Evolutionary conservation across 306 rosid species (phyloP).

Genomic region (Cicer arietinum): DNA sequence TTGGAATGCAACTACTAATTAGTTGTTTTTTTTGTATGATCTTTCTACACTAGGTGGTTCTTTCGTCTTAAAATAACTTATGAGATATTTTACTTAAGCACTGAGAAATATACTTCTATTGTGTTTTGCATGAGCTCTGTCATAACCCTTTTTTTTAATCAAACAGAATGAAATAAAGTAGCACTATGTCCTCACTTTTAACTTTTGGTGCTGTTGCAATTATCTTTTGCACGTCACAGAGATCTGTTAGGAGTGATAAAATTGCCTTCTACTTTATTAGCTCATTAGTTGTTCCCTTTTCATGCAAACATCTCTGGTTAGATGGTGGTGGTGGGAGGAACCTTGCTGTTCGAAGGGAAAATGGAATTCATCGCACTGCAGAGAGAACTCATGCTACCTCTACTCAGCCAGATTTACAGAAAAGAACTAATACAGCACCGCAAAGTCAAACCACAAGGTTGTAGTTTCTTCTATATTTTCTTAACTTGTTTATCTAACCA

Average conservation of each 20-base stretch:
- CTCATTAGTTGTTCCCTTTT: constrained; percentile 23
- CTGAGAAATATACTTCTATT: constrained; percentile 10
- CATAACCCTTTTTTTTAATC: constrained; percentile 27
- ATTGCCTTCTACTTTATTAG: constrained; percentile 17
- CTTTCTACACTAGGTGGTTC: neutral
- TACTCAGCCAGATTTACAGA: constrained; percentile 48
- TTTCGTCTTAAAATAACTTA: constrained; percentile 6
- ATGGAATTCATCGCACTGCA: constrained; percentile 54
- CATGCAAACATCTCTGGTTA: constrained; percentile 48
- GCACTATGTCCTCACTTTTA: constrained; percentile 4
- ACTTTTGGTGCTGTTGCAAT: constrained; percentile 12
- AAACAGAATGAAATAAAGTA: neutral
- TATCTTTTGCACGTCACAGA: constrained; percentile 26
- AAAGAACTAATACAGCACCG: constrained; percentile 50
- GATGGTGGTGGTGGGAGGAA: constrained; percentile 68
- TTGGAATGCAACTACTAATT: constrained; percentile 12
- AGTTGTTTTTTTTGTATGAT: constrained; percentile 10
- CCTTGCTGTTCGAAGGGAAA: constrained; percentile 59
- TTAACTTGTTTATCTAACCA: constrained; percentile 15
- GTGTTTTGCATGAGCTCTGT: constrained; percentile 26
- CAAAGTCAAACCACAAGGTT: constrained; percentile 58
- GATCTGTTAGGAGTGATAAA: neutral
- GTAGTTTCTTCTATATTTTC: neutral
- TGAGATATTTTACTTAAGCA: constrained; percentile 12
- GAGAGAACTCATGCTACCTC: constrained; percentile 57